phyloP scores from a whole-genome alignment of 2,329 filamentous ascomycete species.

The Rhynchosporium secalis region DNA sequence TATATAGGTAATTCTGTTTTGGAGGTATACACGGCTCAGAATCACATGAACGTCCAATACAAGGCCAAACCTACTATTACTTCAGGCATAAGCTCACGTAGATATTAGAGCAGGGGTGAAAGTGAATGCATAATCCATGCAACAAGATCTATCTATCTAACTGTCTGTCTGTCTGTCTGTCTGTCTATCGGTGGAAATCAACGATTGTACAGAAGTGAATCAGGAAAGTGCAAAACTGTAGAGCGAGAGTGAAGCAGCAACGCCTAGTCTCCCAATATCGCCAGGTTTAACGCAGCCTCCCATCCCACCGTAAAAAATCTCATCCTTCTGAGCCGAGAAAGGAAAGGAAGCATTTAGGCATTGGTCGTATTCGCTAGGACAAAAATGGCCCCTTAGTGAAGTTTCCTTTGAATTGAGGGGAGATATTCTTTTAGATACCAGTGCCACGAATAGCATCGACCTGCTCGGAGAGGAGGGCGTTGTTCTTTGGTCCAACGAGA shows the following conservation, averaged over 20 bases:
- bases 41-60: no score
- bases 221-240: neutral
- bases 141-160: neutral
- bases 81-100: no score
- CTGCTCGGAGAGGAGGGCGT: constrained; percentile 38
- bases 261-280: constrained; percentile 2
- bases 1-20: no score
- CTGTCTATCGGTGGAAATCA: neutral
- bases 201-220: neutral
- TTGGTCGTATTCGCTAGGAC: constrained; percentile 1
- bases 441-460: constrained; percentile 40
- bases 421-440: constrained; percentile 24
- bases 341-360: neutral
- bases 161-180: neutral
- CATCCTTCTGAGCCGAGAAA: neutral
- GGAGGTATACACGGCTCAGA: no score
- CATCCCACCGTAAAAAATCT: neutral
- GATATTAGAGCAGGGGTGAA: neutral
- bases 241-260: neutral
- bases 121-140: neutral
- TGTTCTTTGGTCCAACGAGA: constrained; percentile 52
- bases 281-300: neutral
- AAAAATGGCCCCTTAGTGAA: neutral
- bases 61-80: no score
- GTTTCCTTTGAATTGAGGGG: neutral